phyloP scores from a whole-genome alignment of 106 monocot genomes.

The Vanilla planifolia region DNA sequence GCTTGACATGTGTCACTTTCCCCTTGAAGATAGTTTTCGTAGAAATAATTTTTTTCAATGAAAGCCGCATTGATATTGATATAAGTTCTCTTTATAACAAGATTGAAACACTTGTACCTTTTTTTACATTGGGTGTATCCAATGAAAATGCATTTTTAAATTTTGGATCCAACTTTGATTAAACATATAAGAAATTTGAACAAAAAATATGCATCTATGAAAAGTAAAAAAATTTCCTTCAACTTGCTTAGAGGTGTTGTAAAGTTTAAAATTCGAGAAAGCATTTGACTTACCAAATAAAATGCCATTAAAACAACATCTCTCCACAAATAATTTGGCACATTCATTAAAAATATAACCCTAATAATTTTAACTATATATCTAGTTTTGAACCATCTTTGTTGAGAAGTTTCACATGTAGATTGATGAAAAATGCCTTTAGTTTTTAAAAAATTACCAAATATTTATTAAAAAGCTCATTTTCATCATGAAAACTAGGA shows the following conservation, averaged over 20 bases:
- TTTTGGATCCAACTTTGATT: too few species aligned
- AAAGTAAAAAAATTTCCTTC: too few species aligned
- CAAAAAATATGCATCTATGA: too few species aligned
- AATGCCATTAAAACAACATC: not conserved
- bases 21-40: too few species aligned
- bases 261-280: not conserved
- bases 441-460: conserved; percentile 1
- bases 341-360: not conserved
- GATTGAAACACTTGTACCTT: too few species aligned
- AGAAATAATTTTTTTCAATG: too few species aligned
- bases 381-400: conserved; percentile 10
- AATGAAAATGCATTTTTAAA: too few species aligned
- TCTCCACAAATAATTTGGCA: conserved; percentile 6
- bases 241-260: not conserved
- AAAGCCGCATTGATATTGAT: too few species aligned
- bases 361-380: conserved; percentile 1
- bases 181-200: too few species aligned
- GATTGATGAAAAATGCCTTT: conserved; percentile 7
- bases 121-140: too few species aligned
- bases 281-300: conserved; percentile 4
- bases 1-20: too few species aligned
- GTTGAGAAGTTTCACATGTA: conserved; percentile 8
- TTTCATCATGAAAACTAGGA: not conserved
- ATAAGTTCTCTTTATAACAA: too few species aligned
- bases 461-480: not conserved